Percentiles rank a stretch among this genome's conserved stretches.
Conservation (phyloP, 345 rosid genomes). For the Kandelia obovata region DNA sequence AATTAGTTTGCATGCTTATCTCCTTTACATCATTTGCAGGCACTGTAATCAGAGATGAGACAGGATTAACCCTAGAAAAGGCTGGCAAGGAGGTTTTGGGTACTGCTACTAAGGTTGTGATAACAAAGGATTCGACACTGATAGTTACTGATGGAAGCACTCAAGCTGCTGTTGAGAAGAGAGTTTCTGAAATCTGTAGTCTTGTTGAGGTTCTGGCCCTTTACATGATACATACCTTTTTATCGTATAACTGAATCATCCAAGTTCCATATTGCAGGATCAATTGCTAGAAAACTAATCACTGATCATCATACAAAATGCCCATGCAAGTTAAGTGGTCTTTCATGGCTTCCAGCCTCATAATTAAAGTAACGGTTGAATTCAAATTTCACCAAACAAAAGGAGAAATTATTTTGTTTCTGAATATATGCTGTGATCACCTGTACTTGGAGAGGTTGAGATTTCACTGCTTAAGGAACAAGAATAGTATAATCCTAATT, state of each 20-base stretch:
- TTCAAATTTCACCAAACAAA: too few relatives aligned
- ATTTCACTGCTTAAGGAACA: neutral
- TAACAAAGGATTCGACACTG: constrained; percentile 76
- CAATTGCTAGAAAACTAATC: constrained; percentile 1
- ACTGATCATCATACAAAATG: too few relatives aligned
- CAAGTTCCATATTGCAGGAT: constrained; percentile 5
- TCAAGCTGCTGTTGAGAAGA: constrained; percentile 56
- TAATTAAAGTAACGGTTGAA: too few relatives aligned
- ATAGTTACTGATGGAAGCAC: constrained; percentile 74
- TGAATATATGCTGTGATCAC: too few relatives aligned
- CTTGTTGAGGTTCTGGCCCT: constrained; percentile 56
- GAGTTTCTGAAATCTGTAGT: constrained; percentile 64
- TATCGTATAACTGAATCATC: neutral
- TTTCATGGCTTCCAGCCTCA: too few relatives aligned
- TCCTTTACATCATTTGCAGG: constrained; percentile 38
- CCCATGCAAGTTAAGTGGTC: too few relatives aligned
- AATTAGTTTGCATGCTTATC: neutral
- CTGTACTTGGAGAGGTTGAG: neutral
- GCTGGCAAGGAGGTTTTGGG: constrained; percentile 82
- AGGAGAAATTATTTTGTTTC: too few relatives aligned
- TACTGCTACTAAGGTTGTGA: constrained; percentile 56
- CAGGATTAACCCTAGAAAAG: constrained; percentile 63
- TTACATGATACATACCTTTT: neutral
- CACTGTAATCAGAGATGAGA: constrained; percentile 82
- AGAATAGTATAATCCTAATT: neutral